A percentile compares a stretch with the other conserved stretches of the same genome.
These are phyloP conservation scores for Globisporangium perplexum DNA, from an alignment of 352 stramenopile species.

Conservation along the genomic window DNA sequence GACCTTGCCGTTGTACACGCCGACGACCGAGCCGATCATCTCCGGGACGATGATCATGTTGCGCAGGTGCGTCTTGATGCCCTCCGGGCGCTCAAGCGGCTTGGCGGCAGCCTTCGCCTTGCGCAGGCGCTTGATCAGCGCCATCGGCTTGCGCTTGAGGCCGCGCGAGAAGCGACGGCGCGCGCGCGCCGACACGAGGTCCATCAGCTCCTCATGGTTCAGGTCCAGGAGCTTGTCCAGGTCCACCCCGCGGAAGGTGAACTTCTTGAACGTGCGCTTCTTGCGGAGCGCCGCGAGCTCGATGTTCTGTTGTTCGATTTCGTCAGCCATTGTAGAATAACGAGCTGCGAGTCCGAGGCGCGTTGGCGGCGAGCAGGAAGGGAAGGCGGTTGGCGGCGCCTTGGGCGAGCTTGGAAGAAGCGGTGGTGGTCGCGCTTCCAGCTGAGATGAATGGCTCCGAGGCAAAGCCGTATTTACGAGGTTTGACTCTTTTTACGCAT, in stretches of 20 bases:
- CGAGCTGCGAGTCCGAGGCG: conserved; percentile 2
- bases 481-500: background rate
- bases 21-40: conserved; percentile 99
- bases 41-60: conserved; percentile 99
- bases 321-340: conserved; percentile 28
- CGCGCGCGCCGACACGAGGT: conserved; percentile 94
- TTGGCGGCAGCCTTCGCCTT: conserved; percentile 98
- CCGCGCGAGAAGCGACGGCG: conserved; percentile 98
- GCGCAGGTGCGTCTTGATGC: conserved; percentile 99
- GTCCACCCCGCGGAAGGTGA: conserved; percentile 99
- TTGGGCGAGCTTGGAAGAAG: too few relatives aligned
- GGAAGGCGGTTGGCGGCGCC: too few relatives aligned
- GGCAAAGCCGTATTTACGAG: background rate
- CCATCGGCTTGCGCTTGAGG: conserved; percentile 99
- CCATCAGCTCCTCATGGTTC: conserved; percentile 99
- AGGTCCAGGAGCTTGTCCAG: conserved; percentile 99
- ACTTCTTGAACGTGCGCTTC: conserved; percentile 99
- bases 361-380: background rate
- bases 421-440: background rate
- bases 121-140: conserved; percentile 98
- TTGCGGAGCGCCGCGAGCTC: conserved; percentile 96
- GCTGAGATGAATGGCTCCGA: conserved; percentile 14
- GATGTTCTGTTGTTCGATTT: conserved; percentile 65
- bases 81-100: conserved; percentile 96
- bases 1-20: conserved; percentile 99